Percentiles rank a stretch among this genome's conserved stretches.
Conservation (phyloP, 2,329 filamentous ascomycete species). For the Neobulgaria alba region DNA sequence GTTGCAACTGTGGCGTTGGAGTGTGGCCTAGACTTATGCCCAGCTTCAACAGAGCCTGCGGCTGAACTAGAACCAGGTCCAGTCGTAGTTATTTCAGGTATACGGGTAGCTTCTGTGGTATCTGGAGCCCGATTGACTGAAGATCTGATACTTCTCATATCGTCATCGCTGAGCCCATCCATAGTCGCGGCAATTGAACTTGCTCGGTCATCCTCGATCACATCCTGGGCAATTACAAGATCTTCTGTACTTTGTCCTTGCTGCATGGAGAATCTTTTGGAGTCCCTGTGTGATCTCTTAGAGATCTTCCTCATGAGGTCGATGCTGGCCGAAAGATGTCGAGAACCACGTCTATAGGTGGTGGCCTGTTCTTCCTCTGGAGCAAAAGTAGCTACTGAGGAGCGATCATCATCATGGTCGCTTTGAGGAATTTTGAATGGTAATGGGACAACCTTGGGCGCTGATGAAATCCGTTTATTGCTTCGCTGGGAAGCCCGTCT, state of each 20-base stretch:
- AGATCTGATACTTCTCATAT: slow-evolving; percentile 23
- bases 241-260: slow-evolving; percentile 33
- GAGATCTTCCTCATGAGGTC: slow-evolving; percentile 21
- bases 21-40: background rate
- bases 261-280: slow-evolving; percentile 21
- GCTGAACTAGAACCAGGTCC: background rate
- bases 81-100: background rate
- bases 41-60: too few species aligned
- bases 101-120: slow-evolving; percentile 6
- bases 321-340: slow-evolving; percentile 43
- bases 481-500: slow-evolving; percentile 22
- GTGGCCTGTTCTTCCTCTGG: slow-evolving; percentile 52
- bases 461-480: slow-evolving; percentile 23
- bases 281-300: slow-evolving; percentile 14
- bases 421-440: slow-evolving; percentile 53
- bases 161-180: slow-evolving; percentile 39
- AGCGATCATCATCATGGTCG: slow-evolving; percentile 42
- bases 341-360: slow-evolving; percentile 42
- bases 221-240: slow-evolving; percentile 32
- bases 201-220: slow-evolving; percentile 31
- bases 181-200: slow-evolving; percentile 51
- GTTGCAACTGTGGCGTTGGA: background rate
- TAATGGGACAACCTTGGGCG: slow-evolving; percentile 52
- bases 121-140: slow-evolving; percentile 14
- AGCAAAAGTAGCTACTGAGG: slow-evolving; percentile 63